Evolutionary conservation across 371 early-diverging fungal species (phyloP).

Genomic region (Phascolomyces articulosus): DNA sequence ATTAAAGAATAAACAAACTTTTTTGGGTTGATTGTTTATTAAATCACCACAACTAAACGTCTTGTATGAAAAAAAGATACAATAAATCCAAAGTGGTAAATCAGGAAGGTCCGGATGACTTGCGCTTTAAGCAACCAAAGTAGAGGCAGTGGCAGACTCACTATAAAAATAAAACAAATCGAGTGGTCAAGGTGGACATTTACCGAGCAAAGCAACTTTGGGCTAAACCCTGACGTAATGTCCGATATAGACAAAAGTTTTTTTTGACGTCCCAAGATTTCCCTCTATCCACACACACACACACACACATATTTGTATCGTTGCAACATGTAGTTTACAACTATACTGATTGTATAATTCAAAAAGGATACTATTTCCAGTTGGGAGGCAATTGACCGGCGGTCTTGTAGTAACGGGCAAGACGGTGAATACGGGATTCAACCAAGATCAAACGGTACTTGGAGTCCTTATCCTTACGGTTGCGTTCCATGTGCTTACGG

Average conservation of each 20-base stretch:
- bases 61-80: conserved; percentile 14
- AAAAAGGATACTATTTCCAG: conserved; percentile 93
- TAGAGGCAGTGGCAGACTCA: conserved; percentile 55
- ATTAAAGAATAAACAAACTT: conserved; percentile 5
- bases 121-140: conserved; percentile 51
- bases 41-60: not conserved
- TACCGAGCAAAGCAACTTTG: conserved; percentile 29
- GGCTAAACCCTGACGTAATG: conserved; percentile 21
- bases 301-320: not conserved
- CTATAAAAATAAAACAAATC: conserved; percentile 27
- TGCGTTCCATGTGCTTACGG: conserved; percentile 99
- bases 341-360: not conserved
- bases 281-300: conserved; percentile 7
- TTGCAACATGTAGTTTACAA: not conserved
- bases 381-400: conserved; percentile 96
- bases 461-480: conserved; percentile 99
- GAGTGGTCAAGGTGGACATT: conserved; percentile 45
- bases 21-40: conserved; percentile 9
- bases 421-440: conserved; percentile 99
- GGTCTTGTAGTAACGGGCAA: conserved; percentile 99
- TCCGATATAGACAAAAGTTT: conserved; percentile 28
- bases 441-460: conserved; percentile 99
- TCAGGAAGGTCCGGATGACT: not conserved
- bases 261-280: not conserved
- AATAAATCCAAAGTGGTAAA: not conserved